These are phyloP conservation scores for Camelina hispida DNA, from an alignment of 345 rosid species.

Conservation along the genomic window DNA sequence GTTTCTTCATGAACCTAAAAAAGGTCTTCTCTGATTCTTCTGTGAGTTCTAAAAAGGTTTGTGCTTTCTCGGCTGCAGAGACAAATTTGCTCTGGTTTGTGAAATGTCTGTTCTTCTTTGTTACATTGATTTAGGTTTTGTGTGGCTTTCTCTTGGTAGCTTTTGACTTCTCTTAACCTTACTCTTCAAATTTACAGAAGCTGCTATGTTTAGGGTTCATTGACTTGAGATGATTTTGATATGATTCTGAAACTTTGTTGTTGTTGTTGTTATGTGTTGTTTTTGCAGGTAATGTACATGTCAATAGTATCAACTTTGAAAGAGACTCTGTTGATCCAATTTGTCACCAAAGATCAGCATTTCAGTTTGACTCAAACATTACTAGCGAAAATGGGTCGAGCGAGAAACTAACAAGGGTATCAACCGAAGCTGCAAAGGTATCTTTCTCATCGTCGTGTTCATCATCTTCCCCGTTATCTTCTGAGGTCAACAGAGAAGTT, in stretches of 20 bases:
- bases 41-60: slow-evolving; percentile 19
- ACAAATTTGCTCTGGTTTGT: neutral
- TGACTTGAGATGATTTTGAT: neutral
- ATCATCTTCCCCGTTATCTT: slow-evolving; percentile 76
- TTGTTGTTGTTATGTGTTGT: slow-evolving; percentile 27
- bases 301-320: slow-evolving; percentile 46
- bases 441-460: slow-evolving; percentile 92
- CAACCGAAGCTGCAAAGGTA: slow-evolving; percentile 75
- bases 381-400: slow-evolving; percentile 40
- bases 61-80: slow-evolving; percentile 9
- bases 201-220: neutral
- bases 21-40: slow-evolving; percentile 27
- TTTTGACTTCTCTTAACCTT: slow-evolving; percentile 24
- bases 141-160: slow-evolving; percentile 10
- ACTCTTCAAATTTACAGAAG: slow-evolving; percentile 5
- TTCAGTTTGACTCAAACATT: slow-evolving; percentile 48
- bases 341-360: slow-evolving; percentile 47
- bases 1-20: slow-evolving; percentile 28
- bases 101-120: slow-evolving; percentile 21
- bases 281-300: slow-evolving; percentile 59
- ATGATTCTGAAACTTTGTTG: slow-evolving; percentile 20
- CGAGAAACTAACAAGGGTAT: slow-evolving; percentile 65
- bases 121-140: slow-evolving; percentile 9
- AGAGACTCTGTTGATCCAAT: slow-evolving; percentile 45
- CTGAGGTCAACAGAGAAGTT: slow-evolving; percentile 58